Conservation (phyloP, 768 basidiomycete genomes). For the Daedaleopsis sinensis region DNA sequence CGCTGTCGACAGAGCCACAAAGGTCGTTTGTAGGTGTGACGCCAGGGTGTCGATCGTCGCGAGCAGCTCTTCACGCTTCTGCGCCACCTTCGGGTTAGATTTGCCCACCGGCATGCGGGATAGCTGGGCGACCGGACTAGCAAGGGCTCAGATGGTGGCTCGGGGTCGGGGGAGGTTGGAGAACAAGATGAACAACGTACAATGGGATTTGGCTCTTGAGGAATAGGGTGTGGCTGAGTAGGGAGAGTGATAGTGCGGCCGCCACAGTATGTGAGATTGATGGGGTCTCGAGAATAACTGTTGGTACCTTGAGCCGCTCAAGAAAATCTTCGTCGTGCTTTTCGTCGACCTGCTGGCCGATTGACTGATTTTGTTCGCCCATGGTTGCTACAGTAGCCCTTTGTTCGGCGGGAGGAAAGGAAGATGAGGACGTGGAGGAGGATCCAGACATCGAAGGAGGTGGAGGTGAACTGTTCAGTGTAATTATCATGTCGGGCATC, state of each 20-base stretch:
- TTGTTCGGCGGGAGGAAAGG: neutral
- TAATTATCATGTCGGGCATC: conserved; percentile 10
- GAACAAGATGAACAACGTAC: conserved; percentile 44
- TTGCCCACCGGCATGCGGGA: conserved; percentile 52
- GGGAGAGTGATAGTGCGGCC: conserved; percentile 59
- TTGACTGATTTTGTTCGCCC: neutral
- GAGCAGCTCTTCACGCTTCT: conserved; percentile 63
- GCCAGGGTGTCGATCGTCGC: conserved; percentile 69
- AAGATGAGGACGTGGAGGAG: no score
- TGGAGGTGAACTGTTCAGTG: conserved; percentile 9
- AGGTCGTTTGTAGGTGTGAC: conserved; percentile 76
- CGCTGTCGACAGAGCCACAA: conserved; percentile 70
- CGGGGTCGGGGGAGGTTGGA: neutral
- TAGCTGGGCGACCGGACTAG: conserved; percentile 69
- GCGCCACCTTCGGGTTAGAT: conserved; percentile 53
- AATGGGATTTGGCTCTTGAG: conserved; percentile 80
- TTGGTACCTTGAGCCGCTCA: conserved; percentile 36
- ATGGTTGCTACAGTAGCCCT: neutral
- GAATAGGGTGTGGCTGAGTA: conserved; percentile 74
- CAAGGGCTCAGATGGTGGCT: neutral
- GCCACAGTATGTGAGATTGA: conserved; percentile 61
- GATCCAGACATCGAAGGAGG: neutral
- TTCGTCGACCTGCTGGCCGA: neutral
- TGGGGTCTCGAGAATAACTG: conserved; percentile 50
- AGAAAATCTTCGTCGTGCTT: neutral